Evolutionary conservation across 768 basidiomycete genomes (phyloP), one percentile per base, ranked within the genome.

Genomic region (Rhodocollybia butyracea): DNA sequence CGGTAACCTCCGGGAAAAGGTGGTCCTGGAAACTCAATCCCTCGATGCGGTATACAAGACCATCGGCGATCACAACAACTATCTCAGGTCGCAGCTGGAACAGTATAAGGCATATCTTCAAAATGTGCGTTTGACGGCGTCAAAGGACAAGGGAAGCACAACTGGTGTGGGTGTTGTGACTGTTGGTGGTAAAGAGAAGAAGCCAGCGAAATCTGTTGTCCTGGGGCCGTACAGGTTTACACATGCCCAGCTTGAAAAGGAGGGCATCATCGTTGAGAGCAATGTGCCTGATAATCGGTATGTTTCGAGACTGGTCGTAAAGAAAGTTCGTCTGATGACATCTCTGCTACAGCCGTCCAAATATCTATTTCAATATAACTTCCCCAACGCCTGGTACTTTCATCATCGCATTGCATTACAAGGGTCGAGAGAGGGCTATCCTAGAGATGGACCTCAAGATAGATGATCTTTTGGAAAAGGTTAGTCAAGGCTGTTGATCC

Each of bases 381-480:
- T 98, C 95, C 31, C 97, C 97, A 1, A 91, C 93, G 7, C 96
- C 97, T 0, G 97, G 97, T 45, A 97, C 97, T 8, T 99, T 98
- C 72, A 95, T 99, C 69, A 99, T 99, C 60, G 97, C 96, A 3
- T 77, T 99, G 51, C 96, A 98, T 71, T 99, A 98, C 76, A 98
- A 97, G 72, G 97, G 97, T 39, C 84, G 97, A 19, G 97, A 99
- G 66, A 98, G 98, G 75, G 96, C 97, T 17, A 98, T 99, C 63
- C 82, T 98, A 34, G 97, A 99, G 80, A 98, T 98, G 97, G 94
- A 97, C 73, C 82, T 98, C 52, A 98, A 98, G 76, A 97, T 98
- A 63, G 96, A 99, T 70, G 96, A 99, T 73, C 72, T 98, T 59
- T 73, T 98, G 66, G 96, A 98, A 72, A 98, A 98, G 88, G 94